phyloP scores from a whole-genome alignment of 192 early-diverging fungal species.

The Podila epicladia region DNA sequence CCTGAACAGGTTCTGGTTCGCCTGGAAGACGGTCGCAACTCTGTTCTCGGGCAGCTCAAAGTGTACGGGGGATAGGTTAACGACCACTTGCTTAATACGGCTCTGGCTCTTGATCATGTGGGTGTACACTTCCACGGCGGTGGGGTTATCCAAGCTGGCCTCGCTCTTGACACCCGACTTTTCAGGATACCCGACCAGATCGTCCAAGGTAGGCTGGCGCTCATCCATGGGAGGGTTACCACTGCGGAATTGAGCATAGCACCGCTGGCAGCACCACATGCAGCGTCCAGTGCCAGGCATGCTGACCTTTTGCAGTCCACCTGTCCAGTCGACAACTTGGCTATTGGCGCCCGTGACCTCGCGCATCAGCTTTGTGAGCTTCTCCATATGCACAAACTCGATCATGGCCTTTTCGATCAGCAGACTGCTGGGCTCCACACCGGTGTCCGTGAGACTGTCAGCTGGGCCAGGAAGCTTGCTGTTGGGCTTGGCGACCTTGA shows the following conservation, averaged over 20 bases:
- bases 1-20: conserved; percentile 28
- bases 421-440: conserved; percentile 20
- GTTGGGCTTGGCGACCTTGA: conserved; percentile 22
- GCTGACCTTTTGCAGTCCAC: conserved; percentile 32
- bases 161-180: conserved; percentile 35
- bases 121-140: conserved; percentile 24
- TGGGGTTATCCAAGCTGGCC: conserved; percentile 22
- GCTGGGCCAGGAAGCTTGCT: conserved; percentile 2
- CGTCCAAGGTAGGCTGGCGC: conserved; percentile 33
- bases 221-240: conserved; percentile 29
- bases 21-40: conserved; percentile 12
- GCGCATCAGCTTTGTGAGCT: conserved; percentile 20
- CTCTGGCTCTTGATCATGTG: conserved; percentile 24
- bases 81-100: conserved; percentile 16
- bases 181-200: conserved; percentile 31
- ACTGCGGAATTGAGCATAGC: conserved; percentile 15
- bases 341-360: conserved; percentile 30
- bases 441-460: conserved; percentile 12
- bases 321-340: conserved; percentile 16
- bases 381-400: conserved; percentile 30
- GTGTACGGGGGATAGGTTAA: conserved; percentile 17
- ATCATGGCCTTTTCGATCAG: conserved; percentile 36
- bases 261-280: conserved; percentile 42
- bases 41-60: conserved; percentile 35
- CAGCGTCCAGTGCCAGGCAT: conserved; percentile 22